Evolutionary conservation across 73 alveolate species (phyloP), one percentile per base, ranked within the genome.

Genomic region (Blepharisma stoltei): DNA sequence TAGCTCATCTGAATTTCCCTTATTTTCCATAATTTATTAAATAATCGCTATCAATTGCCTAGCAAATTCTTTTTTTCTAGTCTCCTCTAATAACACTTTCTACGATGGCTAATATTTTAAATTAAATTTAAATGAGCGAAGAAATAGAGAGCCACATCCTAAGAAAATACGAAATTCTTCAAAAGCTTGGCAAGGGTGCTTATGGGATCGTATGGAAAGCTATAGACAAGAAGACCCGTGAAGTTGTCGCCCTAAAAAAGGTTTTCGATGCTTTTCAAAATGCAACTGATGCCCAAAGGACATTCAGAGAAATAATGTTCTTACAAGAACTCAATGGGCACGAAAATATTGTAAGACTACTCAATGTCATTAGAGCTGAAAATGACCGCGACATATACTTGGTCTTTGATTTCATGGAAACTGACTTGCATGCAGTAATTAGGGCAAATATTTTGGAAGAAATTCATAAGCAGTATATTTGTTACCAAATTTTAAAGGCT

Each of bases 241-340:
- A 78, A 80, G 83, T 83, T 44, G 98, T 95, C 25, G 99, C 99
- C 11, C 80, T 95, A 54, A 95, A 95, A 89, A 95, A 95, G 78
- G 89, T 87, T 70, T 95, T 95, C 80, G 99, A 95, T 77, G 99
- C 99, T 41, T 95, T 95, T 82, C 95, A 95, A 78, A 96, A 96
- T 79, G 99, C 99, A 37, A 96, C 99, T 0, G 99, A 96, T 88
- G 98, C 99, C 8, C 93, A 96, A 78, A 79, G 99, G 68, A 94
- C 99, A 25, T 94, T 93, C 70, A 78, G 99, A 54, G 99, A 94
- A 83, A 95, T 92, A 54, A 88, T 90, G 90, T 81, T 92, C 78
- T 79, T 77, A 37, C 93, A 76, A 86, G 98, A 93, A 78, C 88
- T 93, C 52, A 86, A 82, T 54, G 96, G 96, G 21, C 98, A 96